phyloP scores from a whole-genome alignment of 495 filamentous ascomycete genomes.

The Neurospora tetraspora region DNA sequence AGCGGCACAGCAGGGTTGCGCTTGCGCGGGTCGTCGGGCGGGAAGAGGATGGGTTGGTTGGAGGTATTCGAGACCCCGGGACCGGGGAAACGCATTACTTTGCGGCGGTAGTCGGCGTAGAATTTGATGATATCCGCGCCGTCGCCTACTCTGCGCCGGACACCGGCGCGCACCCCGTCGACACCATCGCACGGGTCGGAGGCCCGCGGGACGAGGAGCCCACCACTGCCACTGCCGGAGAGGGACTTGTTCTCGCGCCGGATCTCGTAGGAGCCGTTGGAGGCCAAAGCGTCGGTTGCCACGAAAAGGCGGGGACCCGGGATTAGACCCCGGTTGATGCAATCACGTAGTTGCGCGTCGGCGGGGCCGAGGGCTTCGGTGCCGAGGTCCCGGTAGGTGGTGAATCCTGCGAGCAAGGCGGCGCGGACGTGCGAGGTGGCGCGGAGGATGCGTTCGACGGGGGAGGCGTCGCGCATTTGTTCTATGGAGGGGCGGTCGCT shows the following conservation, averaged over 20 bases:
- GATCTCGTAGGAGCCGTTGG: slow-evolving; percentile 38
- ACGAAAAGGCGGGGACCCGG: slow-evolving; percentile 44
- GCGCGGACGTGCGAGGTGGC: slow-evolving; percentile 40
- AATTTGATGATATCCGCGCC: slow-evolving; percentile 46
- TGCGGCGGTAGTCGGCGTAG: slow-evolving; percentile 42
- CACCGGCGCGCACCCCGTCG: slow-evolving; percentile 32
- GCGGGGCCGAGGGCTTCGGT: slow-evolving; percentile 36
- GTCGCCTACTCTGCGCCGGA: slow-evolving; percentile 36
- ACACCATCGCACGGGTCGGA: slow-evolving; percentile 37
- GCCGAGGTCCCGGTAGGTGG: slow-evolving; percentile 46
- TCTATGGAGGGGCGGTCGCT: slow-evolving; percentile 26
- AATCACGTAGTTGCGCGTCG: slow-evolving; percentile 35
- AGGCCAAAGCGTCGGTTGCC: slow-evolving; percentile 39
- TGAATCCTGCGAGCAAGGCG: slow-evolving; percentile 44
- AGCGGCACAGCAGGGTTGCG: slow-evolving; percentile 31
- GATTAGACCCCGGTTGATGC: slow-evolving; percentile 39
- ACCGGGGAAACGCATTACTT: slow-evolving; percentile 35
- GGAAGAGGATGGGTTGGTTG: slow-evolving; percentile 14
- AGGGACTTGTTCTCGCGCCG: slow-evolving; percentile 30
- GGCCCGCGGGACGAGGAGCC: slow-evolving; percentile 21
- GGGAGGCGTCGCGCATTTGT: slow-evolving; percentile 42
- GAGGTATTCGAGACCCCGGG: slow-evolving; percentile 10
- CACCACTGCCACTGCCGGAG: too few relatives aligned
- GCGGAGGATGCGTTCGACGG: slow-evolving; percentile 39
- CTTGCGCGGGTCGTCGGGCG: slow-evolving; percentile 8